Percentiles rank a stretch among this genome's conserved stretches.
Conservation (phyloP, 1,139 yeast species). For the Magnusiomyces paraingens region DNA sequence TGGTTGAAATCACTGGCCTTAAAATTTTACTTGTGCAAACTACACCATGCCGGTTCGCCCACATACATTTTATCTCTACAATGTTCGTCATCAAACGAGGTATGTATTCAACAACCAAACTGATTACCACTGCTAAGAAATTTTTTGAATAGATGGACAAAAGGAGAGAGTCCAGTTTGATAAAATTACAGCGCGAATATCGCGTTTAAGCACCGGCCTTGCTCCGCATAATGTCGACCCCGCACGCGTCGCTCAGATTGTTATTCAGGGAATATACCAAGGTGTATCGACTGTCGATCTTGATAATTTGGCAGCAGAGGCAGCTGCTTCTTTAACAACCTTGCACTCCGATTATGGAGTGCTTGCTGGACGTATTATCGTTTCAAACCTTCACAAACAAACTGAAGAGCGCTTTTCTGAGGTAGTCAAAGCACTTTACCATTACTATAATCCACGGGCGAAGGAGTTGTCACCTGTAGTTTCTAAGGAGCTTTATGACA, state of each 20-base stretch:
- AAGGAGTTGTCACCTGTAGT: conserved; percentile 75
- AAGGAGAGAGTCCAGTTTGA: conserved; percentile 83
- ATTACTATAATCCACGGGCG: conserved; percentile 74
- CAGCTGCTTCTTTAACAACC: conserved; percentile 96
- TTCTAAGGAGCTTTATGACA: conserved; percentile 59
- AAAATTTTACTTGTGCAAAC: too few relatives aligned
- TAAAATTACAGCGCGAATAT: conserved; percentile 59
- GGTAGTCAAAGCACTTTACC: conserved; percentile 65
- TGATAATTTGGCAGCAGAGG: conserved; percentile 91
- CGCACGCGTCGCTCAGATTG: conserved; percentile 81
- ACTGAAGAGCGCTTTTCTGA: conserved; percentile 84
- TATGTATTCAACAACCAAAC: background rate
- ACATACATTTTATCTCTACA: too few relatives aligned
- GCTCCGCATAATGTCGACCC: conserved; percentile 82
- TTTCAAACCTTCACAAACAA: conserved; percentile 86
- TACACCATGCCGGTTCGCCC: too few relatives aligned
- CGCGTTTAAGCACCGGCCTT: conserved; percentile 71
- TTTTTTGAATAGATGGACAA: conserved; percentile 48
- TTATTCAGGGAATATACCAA: conserved; percentile 85
- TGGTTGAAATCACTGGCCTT: too few relatives aligned
- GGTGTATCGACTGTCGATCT: conserved; percentile 94
- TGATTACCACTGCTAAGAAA: conserved; percentile 8
- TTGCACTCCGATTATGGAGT: conserved; percentile 94
- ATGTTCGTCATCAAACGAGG: background rate
- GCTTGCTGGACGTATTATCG: conserved; percentile 91